Conservation (phyloP, 371 early-diverging fungal genomes). For the Mortierella sp. region DNA sequence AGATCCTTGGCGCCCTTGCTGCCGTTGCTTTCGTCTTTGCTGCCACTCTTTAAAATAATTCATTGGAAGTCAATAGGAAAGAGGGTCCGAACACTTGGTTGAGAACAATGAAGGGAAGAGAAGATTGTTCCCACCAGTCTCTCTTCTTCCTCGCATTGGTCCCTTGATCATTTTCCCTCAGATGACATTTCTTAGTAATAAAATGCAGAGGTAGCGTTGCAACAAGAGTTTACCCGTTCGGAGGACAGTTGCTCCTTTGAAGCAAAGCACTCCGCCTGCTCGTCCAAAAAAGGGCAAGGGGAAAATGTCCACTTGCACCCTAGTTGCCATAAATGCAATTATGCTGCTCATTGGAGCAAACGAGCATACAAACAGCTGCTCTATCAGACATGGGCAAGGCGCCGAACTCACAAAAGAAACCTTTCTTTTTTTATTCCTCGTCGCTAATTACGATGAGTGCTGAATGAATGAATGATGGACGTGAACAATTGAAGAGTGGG, state of each 20-base stretch:
- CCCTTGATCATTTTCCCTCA: not conserved
- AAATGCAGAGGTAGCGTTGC: no score
- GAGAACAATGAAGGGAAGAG: not conserved
- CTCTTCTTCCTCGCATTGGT: not conserved
- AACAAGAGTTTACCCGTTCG: no score
- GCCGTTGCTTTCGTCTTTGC: conserved; percentile 25
- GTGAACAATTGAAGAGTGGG: not conserved
- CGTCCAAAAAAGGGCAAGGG: not conserved
- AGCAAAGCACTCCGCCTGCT: not conserved
- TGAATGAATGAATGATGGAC: not conserved
- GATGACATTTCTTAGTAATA: not conserved
- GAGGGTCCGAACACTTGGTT: not conserved
- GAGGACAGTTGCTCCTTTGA: no score
- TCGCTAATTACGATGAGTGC: not conserved
- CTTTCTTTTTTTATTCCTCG: not conserved
- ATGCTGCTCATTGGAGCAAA: not conserved
- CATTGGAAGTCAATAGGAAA: not conserved
- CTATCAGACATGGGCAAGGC: not conserved
- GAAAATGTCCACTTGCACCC: not conserved
- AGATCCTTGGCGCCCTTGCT: conserved; percentile 28
- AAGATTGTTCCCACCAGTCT: not conserved
- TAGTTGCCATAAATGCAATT: not conserved
- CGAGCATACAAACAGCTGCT: not conserved
- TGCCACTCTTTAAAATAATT: not conserved
- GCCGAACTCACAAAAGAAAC: not conserved